phyloP scores from a whole-genome alignment of 2,329 filamentous ascomycete species.

The Didymella lethalis region DNA sequence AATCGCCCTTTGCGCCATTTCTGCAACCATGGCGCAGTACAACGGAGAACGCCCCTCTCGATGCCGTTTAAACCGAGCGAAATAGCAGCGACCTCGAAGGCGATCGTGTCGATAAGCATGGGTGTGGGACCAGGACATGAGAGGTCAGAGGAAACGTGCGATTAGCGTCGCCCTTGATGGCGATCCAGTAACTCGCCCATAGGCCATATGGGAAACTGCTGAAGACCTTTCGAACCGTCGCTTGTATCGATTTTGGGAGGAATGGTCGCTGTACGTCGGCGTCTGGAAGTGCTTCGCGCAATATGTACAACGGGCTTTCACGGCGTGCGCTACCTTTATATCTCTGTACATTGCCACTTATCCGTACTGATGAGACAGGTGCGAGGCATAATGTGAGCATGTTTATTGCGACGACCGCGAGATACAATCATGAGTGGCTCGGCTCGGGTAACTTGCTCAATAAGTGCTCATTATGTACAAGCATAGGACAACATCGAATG shows the following conservation, averaged over 20 bases:
- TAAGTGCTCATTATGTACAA: constrained; percentile 13
- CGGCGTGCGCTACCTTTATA: constrained; percentile 1
- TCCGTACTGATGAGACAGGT: background rate
- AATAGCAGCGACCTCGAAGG: background rate
- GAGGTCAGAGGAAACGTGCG: background rate
- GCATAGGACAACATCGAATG: background rate
- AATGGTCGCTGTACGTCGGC: background rate
- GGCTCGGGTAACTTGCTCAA: constrained; percentile 5
- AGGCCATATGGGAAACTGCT: background rate
- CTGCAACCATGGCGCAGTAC: background rate
- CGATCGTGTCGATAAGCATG: background rate
- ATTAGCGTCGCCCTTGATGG: background rate
- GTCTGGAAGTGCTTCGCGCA: background rate
- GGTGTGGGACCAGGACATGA: background rate
- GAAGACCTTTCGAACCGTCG: background rate
- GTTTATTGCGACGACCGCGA: background rate
- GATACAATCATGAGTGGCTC: background rate
- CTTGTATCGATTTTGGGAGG: background rate
- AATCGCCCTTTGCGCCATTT: background rate
- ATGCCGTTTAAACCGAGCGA: background rate
- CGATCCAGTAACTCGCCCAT: background rate
- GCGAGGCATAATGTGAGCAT: constrained; percentile 12
- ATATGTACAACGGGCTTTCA: background rate
- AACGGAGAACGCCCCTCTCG: too few relatives aligned
- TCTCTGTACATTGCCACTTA: background rate